Evolutionary conservation across 352 stramenopile species (phyloP).

Genomic region (Phytophthora uliginosa): DNA sequence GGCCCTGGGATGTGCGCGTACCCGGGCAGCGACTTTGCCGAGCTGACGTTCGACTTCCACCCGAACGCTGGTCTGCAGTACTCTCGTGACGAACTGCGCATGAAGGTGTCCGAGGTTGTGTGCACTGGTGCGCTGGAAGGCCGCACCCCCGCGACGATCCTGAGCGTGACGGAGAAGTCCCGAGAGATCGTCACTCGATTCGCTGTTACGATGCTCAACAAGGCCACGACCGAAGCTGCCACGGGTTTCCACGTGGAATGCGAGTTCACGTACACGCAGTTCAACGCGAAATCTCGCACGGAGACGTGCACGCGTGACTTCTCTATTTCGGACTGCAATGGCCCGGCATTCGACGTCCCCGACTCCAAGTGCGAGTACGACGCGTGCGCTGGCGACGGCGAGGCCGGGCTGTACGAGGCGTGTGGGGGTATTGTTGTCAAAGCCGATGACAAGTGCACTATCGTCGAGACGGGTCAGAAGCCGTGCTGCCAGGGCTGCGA

Average conservation of each 20-base stretch:
- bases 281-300: conserved; percentile 16
- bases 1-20: conserved; percentile 56
- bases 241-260: conserved; percentile 63
- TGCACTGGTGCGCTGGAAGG: conserved; percentile 47
- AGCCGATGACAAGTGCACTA: conserved; percentile 31
- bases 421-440: conserved; percentile 55
- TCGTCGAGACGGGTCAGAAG: conserved; percentile 34
- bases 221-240: conserved; percentile 40
- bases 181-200: conserved; percentile 65
- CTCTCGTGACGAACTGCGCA: conserved; percentile 40
- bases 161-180: conserved; percentile 41
- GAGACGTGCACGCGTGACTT: conserved; percentile 62
- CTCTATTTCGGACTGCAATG: conserved; percentile 69
- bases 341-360: conserved; percentile 54
- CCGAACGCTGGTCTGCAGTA: conserved; percentile 55
- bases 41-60: conserved; percentile 75
- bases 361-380: conserved; percentile 53
- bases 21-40: conserved; percentile 67
- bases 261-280: conserved; percentile 62
- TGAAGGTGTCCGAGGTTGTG: conserved; percentile 54
- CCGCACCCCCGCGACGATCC: conserved; percentile 39
- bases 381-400: conserved; percentile 32
- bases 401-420: conserved; percentile 53
- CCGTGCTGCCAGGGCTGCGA: conserved; percentile 63
- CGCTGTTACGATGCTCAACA: conserved; percentile 59